phyloP scores from a whole-genome alignment of 495 filamentous ascomycete species.

The Podospora bellae-mahoneyi region DNA sequence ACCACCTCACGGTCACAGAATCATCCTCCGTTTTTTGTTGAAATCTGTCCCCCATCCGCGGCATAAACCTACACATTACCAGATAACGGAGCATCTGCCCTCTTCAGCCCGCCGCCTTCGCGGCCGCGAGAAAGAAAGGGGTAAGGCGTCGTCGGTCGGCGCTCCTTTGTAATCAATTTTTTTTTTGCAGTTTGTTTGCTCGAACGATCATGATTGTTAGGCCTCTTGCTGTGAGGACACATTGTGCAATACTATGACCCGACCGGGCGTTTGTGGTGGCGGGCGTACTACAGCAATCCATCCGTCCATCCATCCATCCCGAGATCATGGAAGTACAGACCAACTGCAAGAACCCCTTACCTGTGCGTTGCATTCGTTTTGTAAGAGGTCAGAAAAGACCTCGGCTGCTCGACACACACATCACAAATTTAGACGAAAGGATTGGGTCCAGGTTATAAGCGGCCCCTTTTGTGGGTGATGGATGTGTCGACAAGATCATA shows the following conservation, averaged over 20 bases:
- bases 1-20: not conserved
- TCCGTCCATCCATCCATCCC: not conserved
- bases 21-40: not conserved
- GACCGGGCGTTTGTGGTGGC: not conserved
- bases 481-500: not conserved
- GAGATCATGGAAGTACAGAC: not conserved
- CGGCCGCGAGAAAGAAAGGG: not conserved
- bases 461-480: not conserved
- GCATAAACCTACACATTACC: slow-evolving; percentile 7
- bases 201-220: not conserved
- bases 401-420: not conserved
- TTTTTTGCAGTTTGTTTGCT: not conserved
- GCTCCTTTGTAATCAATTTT: not conserved
- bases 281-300: not conserved
- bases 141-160: not conserved
- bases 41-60: not conserved
- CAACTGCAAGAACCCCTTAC: not conserved
- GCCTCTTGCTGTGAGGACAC: not conserved
- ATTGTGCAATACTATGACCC: not conserved
- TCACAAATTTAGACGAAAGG: not conserved
- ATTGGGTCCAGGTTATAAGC: not conserved
- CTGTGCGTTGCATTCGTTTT: not conserved
- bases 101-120: slow-evolving; percentile 5
- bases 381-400: not conserved
- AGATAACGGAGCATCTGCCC: slow-evolving; percentile 8